Percentiles rank a stretch among this genome's conserved stretches.
phyloP scores from a whole-genome alignment of 129 eudicot genomes.

The Centella asiatica region DNA sequence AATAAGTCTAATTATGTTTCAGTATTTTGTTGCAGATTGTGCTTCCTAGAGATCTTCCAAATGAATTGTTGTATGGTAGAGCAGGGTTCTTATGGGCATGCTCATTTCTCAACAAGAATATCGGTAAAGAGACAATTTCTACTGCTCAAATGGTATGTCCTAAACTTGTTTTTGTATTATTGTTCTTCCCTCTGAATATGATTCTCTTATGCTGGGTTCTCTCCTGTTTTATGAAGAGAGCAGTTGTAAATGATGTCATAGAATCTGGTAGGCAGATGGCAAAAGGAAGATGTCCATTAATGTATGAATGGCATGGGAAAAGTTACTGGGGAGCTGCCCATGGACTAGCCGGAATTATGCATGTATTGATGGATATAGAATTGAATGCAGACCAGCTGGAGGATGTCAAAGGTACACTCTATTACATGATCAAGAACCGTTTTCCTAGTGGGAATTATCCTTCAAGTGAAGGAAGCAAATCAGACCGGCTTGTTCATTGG shows the following conservation, averaged over 20 bases:
- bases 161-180: not conserved
- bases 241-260: conserved; percentile 43
- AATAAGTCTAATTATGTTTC: not conserved
- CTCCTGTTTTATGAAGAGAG: conserved; percentile 31
- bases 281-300: conserved; percentile 52
- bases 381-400: conserved; percentile 52
- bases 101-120: conserved; percentile 58
- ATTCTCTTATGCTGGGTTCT: not conserved
- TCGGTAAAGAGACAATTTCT: conserved; percentile 58
- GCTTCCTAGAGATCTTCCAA: conserved; percentile 36
- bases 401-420: conserved; percentile 53
- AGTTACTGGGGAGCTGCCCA: conserved; percentile 96
- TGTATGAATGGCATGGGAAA: conserved; percentile 89
- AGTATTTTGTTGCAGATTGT: conserved; percentile 23
- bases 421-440: conserved; percentile 59
- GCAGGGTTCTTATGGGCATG: conserved; percentile 84
- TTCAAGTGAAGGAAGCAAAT: conserved; percentile 68
- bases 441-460: conserved; percentile 80
- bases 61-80: conserved; percentile 45
- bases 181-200: conserved; percentile 1
- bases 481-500: conserved; percentile 91
- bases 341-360: conserved; percentile 80
- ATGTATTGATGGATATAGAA: conserved; percentile 61
- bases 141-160: conserved; percentile 43
- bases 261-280: conserved; percentile 48